phyloP scores from a whole-genome alignment of 495 filamentous ascomycete genomes.

The Penicillium paxilli region DNA sequence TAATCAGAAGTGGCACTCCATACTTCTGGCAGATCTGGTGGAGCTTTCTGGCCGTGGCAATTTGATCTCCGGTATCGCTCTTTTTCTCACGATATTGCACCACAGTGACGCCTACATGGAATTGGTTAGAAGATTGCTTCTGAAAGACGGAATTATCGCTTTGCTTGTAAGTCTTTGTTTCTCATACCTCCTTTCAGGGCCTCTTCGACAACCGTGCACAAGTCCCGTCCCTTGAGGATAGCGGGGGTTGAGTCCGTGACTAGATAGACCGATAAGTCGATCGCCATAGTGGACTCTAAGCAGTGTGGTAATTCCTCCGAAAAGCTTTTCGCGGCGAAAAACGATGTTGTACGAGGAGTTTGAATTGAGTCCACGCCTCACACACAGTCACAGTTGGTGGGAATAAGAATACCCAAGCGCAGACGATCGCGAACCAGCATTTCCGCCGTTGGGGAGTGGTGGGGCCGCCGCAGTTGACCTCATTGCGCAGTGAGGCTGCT shows the following conservation, averaged over 20 bases:
- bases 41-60: constrained; percentile 68
- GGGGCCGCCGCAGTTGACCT: constrained; percentile 21
- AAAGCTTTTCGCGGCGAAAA: not conserved
- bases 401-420: not conserved
- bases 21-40: constrained; percentile 67
- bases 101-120: constrained; percentile 64
- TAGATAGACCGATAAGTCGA: constrained; percentile 74
- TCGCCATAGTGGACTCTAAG: constrained; percentile 31
- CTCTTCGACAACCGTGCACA: constrained; percentile 72
- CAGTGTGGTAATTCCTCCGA: not conserved
- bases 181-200: constrained; percentile 67
- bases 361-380: not conserved
- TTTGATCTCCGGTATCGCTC: constrained; percentile 70
- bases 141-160: not conserved
- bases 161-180: constrained; percentile 3
- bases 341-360: not conserved
- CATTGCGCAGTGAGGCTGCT: constrained; percentile 6
- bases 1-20: constrained; percentile 83
- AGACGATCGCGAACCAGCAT: constrained; percentile 11
- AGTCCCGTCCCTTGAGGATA: constrained; percentile 69
- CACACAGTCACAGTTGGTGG: constrained; percentile 3
- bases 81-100: constrained; percentile 92
- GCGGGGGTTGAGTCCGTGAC: constrained; percentile 88
- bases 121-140: constrained; percentile 8
- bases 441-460: constrained; percentile 21